A percentile compares a stretch with the other conserved stretches of the same genome.
Evolutionary conservation across 1,284 basidiomycete genomes (phyloP).

Genomic region (Pseudozyma tsukubaensis): DNA sequence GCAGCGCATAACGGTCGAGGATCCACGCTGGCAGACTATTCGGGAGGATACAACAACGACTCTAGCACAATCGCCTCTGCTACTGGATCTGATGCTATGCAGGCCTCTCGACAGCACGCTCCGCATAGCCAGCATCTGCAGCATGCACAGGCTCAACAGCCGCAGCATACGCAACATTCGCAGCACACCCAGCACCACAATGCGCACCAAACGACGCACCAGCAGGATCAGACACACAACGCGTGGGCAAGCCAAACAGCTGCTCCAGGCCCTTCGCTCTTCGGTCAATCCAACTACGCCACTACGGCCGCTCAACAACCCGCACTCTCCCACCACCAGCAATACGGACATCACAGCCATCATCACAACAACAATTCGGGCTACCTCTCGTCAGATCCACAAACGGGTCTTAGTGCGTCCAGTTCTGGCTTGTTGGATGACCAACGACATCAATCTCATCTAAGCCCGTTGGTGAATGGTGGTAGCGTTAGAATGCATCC

Average conservation of each 20-base stretch:
- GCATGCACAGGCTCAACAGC: conserved; percentile 12
- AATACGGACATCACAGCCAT: conserved; percentile 40
- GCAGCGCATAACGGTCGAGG: conserved; percentile 37
- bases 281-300: conserved; percentile 32
- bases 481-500: conserved; percentile 41
- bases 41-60: conserved; percentile 36
- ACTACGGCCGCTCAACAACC: conserved; percentile 15
- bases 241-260: conserved; percentile 37
- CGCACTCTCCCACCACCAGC: conserved; percentile 31
- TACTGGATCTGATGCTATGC: conserved; percentile 25
- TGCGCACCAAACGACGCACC: conserved; percentile 20
- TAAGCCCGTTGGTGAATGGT: conserved; percentile 42
- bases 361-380: conserved; percentile 40
- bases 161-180: conserved; percentile 21
- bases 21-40: conserved; percentile 34
- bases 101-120: conserved; percentile 39
- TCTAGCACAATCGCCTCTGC: conserved; percentile 34
- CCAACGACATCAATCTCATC: conserved; percentile 39
- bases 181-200: conserved; percentile 40
- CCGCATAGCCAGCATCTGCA: conserved; percentile 35
- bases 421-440: conserved; percentile 37
- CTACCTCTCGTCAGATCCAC: conserved; percentile 37
- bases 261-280: conserved; percentile 32
- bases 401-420: conserved; percentile 29
- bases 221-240: conserved; percentile 37